phyloP scores from a whole-genome alignment of 805 yeast species.

The Barnettozyma sucrosica region DNA sequence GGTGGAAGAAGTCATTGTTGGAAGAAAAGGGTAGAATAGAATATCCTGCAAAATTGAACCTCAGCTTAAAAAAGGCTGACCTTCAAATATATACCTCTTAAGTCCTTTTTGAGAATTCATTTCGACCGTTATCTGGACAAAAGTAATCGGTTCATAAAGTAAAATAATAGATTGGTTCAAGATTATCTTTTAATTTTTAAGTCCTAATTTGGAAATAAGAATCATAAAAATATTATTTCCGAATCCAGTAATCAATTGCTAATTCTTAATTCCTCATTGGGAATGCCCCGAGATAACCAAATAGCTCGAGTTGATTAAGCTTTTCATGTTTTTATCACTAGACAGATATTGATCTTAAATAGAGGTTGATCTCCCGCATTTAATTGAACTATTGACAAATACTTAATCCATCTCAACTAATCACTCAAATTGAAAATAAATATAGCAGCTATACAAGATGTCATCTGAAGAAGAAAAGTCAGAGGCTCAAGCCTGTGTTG shows the following conservation, averaged over 20 bases:
- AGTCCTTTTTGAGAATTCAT: neutral
- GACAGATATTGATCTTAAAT: neutral
- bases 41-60: neutral
- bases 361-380: neutral
- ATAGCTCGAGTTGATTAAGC: neutral
- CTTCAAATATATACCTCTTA: constrained; percentile 2
- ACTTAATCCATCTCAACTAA: neutral
- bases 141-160: neutral
- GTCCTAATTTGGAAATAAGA: constrained; percentile 1
- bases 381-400: neutral
- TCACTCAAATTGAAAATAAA: neutral
- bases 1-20: constrained; percentile 4
- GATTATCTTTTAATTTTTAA: neutral
- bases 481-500: neutral
- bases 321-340: neutral
- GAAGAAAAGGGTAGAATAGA: neutral
- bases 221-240: neutral
- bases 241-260: constrained; percentile 1
- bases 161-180: neutral
- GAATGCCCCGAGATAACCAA: neutral
- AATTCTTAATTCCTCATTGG: neutral
- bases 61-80: neutral
- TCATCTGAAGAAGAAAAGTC: constrained; percentile 1
- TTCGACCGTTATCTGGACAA: neutral
- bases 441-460: constrained; percentile 1